Conservation (phyloP, 345 rosid genomes). For the Bruguiera gymnorhiza region DNA sequence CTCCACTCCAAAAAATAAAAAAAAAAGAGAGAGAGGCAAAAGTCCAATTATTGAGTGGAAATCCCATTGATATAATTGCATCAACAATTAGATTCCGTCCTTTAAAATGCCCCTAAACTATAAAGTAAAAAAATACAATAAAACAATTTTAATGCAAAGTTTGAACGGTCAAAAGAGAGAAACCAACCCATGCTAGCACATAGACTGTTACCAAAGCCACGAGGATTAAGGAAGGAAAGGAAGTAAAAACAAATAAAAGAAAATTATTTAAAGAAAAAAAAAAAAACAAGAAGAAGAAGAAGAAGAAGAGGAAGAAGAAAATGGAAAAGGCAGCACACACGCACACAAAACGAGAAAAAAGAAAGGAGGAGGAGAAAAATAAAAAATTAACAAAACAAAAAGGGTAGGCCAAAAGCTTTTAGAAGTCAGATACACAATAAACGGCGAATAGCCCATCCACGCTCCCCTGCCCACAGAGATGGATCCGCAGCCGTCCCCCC, state of each 20-base stretch:
- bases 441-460: too few relatives aligned
- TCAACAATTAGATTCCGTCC: too few relatives aligned
- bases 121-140: neutral
- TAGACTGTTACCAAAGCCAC: too few relatives aligned
- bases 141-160: neutral
- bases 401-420: conserved; percentile 2
- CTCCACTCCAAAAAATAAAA: too few relatives aligned
- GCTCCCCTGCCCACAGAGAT: conserved; percentile 1
- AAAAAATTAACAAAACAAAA: conserved; percentile 1
- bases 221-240: too few relatives aligned
- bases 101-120: too few relatives aligned
- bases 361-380: neutral
- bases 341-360: neutral
- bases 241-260: too few relatives aligned
- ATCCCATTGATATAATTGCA: too few relatives aligned
- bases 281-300: neutral
- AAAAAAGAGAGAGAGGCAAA: too few relatives aligned
- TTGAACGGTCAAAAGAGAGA: conserved; percentile 8
- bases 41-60: too few relatives aligned
- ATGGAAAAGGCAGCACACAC: too few relatives aligned
- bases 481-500: conserved; percentile 16
- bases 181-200: neutral
- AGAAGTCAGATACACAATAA: neutral
- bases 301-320: neutral
- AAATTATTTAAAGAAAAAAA: neutral